phyloP scores from a whole-genome alignment of 2,329 filamentous ascomycete species.

The Paraphaeosphaeria sporulosa region DNA sequence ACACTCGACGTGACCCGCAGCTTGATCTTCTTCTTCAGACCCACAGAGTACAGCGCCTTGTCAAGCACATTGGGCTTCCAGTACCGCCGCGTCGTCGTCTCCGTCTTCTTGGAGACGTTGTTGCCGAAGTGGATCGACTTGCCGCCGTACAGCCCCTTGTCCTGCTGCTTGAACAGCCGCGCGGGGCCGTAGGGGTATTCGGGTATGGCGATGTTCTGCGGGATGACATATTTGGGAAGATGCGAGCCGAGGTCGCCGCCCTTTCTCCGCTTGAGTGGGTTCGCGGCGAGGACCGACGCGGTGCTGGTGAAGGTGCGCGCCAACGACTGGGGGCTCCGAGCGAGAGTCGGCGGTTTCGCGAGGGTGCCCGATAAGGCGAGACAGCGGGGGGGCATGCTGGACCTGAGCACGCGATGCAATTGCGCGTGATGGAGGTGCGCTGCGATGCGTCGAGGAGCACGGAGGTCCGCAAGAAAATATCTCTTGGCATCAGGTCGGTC shows the following conservation, averaged over 20 bases:
- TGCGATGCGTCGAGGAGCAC: neutral
- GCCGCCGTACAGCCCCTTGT: slow-evolving; percentile 75
- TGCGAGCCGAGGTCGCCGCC: slow-evolving; percentile 47
- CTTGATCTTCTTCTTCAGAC: slow-evolving; percentile 69
- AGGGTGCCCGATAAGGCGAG: slow-evolving; percentile 41
- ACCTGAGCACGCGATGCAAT: slow-evolving; percentile 13
- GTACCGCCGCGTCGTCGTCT: slow-evolving; percentile 73
- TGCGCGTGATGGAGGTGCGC: slow-evolving; percentile 34
- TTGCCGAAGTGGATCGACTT: slow-evolving; percentile 80
- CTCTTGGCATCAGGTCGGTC: neutral
- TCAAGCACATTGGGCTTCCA: slow-evolving; percentile 78
- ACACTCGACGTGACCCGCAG: slow-evolving; percentile 75
- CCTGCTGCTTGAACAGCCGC: slow-evolving; percentile 79
- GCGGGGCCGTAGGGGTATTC: slow-evolving; percentile 76
- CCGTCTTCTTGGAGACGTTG: slow-evolving; percentile 72
- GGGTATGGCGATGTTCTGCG: slow-evolving; percentile 44
- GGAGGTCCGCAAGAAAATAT: slow-evolving; percentile 14
- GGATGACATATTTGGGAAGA: slow-evolving; percentile 45
- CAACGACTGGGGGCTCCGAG: slow-evolving; percentile 24
- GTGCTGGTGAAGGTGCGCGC: slow-evolving; percentile 41
- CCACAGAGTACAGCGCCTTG: slow-evolving; percentile 71
- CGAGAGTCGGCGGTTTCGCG: slow-evolving; percentile 15
- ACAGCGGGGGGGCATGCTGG: slow-evolving; percentile 38
- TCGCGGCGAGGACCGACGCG: slow-evolving; percentile 31
- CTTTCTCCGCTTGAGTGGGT: slow-evolving; percentile 36